Evolutionary conservation across 148 eudicot species (phyloP).

Genomic region (Fagopyrum esculentum): DNA sequence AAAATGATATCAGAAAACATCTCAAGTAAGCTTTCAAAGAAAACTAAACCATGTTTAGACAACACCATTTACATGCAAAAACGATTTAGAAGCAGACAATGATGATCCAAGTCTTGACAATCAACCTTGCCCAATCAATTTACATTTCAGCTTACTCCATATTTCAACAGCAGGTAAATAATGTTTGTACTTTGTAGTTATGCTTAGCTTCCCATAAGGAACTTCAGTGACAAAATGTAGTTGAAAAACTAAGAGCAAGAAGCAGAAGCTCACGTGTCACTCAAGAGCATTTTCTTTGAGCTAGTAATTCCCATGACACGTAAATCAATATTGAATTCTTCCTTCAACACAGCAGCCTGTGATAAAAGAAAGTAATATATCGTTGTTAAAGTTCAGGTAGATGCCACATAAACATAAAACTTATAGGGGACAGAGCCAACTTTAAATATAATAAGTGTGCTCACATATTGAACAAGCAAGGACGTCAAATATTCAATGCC

Average conservation of each 20-base stretch:
- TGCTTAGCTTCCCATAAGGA: not conserved
- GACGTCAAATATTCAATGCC: not conserved
- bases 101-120: not conserved
- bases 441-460: not conserved
- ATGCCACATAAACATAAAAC: not conserved
- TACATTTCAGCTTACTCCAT: not conserved
- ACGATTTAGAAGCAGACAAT: not conserved
- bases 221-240: not conserved
- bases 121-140: not conserved
- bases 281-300: constrained; percentile 77
- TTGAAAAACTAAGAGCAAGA: not conserved
- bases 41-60: not conserved
- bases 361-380: not conserved
- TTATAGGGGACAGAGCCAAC: not conserved
- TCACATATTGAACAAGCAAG: not conserved
- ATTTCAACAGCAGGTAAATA: not conserved
- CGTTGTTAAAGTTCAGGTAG: not conserved
- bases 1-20: constrained; percentile 1
- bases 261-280: constrained; percentile 62
- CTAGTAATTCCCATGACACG: constrained; percentile 93
- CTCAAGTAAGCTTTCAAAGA: not conserved
- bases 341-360: constrained; percentile 87
- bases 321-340: constrained; percentile 80
- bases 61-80: not conserved
- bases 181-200: not conserved